These are phyloP conservation scores for Stachybotrys chartarum DNA, from an alignment of 2,329 filamentous ascomycete genomes.

Conservation along the genomic window DNA sequence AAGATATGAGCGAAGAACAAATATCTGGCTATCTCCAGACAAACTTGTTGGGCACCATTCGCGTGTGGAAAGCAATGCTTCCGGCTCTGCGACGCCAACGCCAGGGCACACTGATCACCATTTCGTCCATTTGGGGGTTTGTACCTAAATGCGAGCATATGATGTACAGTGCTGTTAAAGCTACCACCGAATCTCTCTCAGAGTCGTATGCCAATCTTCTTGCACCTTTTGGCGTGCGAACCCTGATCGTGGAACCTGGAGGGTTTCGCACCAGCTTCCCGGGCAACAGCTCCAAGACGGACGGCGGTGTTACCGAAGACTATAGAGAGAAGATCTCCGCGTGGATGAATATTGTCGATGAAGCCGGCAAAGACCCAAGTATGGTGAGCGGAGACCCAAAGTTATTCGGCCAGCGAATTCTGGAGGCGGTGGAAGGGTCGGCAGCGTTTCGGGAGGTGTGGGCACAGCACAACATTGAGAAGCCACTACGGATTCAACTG, in stretches of 20 bases:
- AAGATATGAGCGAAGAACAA: conserved; percentile 5
- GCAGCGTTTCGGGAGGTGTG: not conserved
- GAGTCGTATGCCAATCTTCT: conserved; percentile 5
- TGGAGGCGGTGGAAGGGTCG: not conserved
- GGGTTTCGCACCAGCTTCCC: conserved; percentile 5
- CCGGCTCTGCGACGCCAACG: conserved; percentile 2
- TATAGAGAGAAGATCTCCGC: conserved; percentile 1
- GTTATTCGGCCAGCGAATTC: conserved; percentile 2
- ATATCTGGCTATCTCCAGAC: conserved; percentile 3
- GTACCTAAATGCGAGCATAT: conserved; percentile 4
- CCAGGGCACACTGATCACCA: not conserved
- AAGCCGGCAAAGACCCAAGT: not conserved
- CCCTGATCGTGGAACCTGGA: conserved; percentile 6
- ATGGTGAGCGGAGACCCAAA: conserved; percentile 3
- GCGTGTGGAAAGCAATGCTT: conserved; percentile 4
- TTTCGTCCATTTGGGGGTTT: conserved; percentile 5
- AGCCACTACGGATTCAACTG: not conserved
- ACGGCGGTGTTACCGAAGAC: conserved; percentile 1
- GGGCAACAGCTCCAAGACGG: conserved; percentile 1
- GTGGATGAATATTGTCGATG: conserved; percentile 3
- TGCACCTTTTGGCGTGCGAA: conserved; percentile 2
- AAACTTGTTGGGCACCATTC: conserved; percentile 4
- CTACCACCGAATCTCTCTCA: conserved; percentile 1
- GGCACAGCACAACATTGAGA: not conserved
- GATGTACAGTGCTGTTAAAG: conserved; percentile 5